Conservation (phyloP, 2,329 filamentous ascomycete species). For the Nectriaceae sp. region DNA sequence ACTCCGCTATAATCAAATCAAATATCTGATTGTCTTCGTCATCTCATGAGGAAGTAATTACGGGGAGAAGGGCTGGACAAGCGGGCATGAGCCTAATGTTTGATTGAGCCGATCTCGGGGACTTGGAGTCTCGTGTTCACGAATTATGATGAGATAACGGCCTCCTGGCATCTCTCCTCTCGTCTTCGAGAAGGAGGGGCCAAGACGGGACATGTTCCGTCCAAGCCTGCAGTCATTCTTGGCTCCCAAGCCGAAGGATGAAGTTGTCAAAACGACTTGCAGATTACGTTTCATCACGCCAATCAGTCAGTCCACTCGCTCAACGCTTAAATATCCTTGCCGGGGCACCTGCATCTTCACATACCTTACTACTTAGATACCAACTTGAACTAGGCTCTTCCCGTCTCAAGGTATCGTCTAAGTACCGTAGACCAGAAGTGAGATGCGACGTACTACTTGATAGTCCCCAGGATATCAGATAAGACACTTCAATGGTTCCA, state of each 20-base stretch:
- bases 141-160: background rate
- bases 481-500: conserved; percentile 1
- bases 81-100: background rate
- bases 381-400: too few relatives aligned
- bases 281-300: conserved; percentile 1
- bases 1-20: background rate
- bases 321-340: conserved; percentile 9
- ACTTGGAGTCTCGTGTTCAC: background rate
- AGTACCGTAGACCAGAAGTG: too few relatives aligned
- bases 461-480: conserved; percentile 9
- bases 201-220: background rate
- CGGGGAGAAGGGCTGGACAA: too few relatives aligned
- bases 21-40: background rate
- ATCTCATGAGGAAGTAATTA: too few relatives aligned
- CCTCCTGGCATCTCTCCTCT: background rate
- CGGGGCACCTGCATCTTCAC: conserved; percentile 1
- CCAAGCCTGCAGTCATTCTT: background rate
- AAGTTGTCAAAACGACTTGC: too few relatives aligned
- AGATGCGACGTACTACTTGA: conserved; percentile 8
- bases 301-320: conserved; percentile 12
- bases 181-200: background rate
- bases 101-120: background rate
- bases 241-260: background rate
- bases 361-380: too few relatives aligned
- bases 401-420: too few relatives aligned